These are phyloP conservation scores for Plasmopara muralis DNA, from an alignment of 352 stramenopile species.

Conservation along the genomic window DNA sequence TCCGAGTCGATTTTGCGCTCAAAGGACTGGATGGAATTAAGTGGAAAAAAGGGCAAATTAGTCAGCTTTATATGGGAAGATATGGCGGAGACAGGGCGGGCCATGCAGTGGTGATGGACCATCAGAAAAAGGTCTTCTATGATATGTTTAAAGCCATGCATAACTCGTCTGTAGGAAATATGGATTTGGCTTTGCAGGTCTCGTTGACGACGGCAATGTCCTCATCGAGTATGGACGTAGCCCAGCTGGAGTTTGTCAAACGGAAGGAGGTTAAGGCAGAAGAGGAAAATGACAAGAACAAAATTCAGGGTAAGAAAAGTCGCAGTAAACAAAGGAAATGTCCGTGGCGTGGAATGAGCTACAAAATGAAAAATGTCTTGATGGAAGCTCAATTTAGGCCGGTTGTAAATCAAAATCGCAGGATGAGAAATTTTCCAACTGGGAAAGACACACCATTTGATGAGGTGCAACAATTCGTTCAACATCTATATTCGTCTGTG, in stretches of 20 bases:
- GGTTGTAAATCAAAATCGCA: conserved; percentile 41
- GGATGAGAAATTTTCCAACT: conserved; percentile 33
- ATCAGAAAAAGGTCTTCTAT: conserved; percentile 49
- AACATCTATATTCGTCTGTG: conserved; percentile 40
- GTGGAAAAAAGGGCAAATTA: conserved; percentile 67
- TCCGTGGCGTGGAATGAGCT: conserved; percentile 62
- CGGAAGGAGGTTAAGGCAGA: conserved; percentile 43
- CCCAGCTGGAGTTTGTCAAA: conserved; percentile 50
- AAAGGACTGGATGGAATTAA: conserved; percentile 73
- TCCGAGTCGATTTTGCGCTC: conserved; percentile 64
- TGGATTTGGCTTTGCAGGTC: conserved; percentile 66
- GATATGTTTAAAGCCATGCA: conserved; percentile 53
- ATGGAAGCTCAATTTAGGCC: conserved; percentile 52
- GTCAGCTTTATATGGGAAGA: conserved; percentile 57
- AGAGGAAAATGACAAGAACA: conserved; percentile 22
- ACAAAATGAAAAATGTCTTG: conserved; percentile 68
- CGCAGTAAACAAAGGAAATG: conserved; percentile 30
- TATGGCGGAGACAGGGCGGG: conserved; percentile 19
- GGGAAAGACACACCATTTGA: conserved; percentile 38
- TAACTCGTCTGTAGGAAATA: conserved; percentile 53
- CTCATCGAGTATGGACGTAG: conserved; percentile 46
- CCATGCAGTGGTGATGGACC: conserved; percentile 57
- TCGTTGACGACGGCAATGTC: conserved; percentile 69
- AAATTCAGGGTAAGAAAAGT: conserved; percentile 18
- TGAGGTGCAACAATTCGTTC: conserved; percentile 51